These are phyloP conservation scores for Rhizopogon sp. DNA, from an alignment of 768 basidiomycete species.

Conservation along the genomic window DNA sequence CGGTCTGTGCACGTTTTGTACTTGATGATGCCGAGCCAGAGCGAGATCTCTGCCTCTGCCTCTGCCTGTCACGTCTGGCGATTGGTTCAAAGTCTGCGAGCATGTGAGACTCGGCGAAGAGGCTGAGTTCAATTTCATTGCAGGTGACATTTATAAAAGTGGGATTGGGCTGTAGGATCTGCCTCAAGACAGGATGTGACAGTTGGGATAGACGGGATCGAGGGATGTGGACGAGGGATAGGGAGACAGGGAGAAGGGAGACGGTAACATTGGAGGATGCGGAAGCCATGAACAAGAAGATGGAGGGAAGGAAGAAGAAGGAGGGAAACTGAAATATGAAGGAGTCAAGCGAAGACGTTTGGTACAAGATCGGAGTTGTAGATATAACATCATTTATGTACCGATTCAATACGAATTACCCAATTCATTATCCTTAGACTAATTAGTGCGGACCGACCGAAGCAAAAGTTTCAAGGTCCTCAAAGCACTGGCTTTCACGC, in stretches of 20 bases:
- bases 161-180: constrained; percentile 62
- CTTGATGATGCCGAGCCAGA: constrained; percentile 30
- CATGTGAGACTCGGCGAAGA: constrained; percentile 59
- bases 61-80: constrained; percentile 51
- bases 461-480: not conserved
- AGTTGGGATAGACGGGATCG: constrained; percentile 58
- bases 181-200: constrained; percentile 58
- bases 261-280: constrained; percentile 45
- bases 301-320: constrained; percentile 4
- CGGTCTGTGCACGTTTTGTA: constrained; percentile 17
- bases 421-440: not conserved
- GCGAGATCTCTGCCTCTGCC: constrained; percentile 36
- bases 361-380: not conserved
- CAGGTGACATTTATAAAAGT: constrained; percentile 71
- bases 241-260: constrained; percentile 63
- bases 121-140: constrained; percentile 74
- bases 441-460: not conserved
- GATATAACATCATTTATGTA: not conserved
- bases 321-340: constrained; percentile 3
- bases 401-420: not conserved
- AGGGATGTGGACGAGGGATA: constrained; percentile 72
- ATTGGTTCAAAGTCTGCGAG: constrained; percentile 58
- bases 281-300: constrained; percentile 19
- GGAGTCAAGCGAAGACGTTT: constrained; percentile 12
- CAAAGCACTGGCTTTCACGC: no score